Evolutionary conservation across 257 asterid species (phyloP).

Genomic region (Schizonepeta tenuifolia): DNA sequence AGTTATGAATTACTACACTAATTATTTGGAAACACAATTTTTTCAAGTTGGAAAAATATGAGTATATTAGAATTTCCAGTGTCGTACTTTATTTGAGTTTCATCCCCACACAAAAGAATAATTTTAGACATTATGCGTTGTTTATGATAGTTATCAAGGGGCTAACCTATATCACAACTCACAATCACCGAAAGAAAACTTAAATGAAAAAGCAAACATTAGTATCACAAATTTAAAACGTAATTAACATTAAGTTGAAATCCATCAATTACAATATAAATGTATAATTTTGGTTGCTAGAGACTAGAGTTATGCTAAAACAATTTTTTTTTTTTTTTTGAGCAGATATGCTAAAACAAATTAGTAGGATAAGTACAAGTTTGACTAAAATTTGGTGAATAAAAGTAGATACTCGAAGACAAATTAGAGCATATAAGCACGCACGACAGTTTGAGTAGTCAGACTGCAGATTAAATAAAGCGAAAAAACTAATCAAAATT

Average conservation of each 20-base stretch:
- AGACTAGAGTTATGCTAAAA: too few relatives aligned
- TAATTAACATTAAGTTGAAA: not conserved
- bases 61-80: not conserved
- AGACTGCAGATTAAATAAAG: not conserved
- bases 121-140: too few relatives aligned
- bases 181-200: not conserved
- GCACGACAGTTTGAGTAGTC: not conserved
- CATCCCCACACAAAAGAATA: too few relatives aligned
- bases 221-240: not conserved
- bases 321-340: too few relatives aligned
- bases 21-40: too few relatives aligned
- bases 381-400: slow-evolving; percentile 15
- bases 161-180: too few relatives aligned
- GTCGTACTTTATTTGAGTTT: not conserved
- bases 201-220: too few relatives aligned
- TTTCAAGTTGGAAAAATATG: too few relatives aligned
- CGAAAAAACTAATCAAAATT: not conserved
- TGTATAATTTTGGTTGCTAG: not conserved
- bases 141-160: too few relatives aligned
- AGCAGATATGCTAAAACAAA: too few relatives aligned
- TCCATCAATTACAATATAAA: not conserved
- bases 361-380: not conserved
- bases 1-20: too few relatives aligned
- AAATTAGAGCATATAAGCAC: slow-evolving; percentile 7
- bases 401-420: slow-evolving; percentile 14